Percentiles rank a stretch among this genome's conserved stretches.
Evolutionary conservation across 2,329 filamentous ascomycete genomes (phyloP).

Genomic region (Apiospora koreana): DNA sequence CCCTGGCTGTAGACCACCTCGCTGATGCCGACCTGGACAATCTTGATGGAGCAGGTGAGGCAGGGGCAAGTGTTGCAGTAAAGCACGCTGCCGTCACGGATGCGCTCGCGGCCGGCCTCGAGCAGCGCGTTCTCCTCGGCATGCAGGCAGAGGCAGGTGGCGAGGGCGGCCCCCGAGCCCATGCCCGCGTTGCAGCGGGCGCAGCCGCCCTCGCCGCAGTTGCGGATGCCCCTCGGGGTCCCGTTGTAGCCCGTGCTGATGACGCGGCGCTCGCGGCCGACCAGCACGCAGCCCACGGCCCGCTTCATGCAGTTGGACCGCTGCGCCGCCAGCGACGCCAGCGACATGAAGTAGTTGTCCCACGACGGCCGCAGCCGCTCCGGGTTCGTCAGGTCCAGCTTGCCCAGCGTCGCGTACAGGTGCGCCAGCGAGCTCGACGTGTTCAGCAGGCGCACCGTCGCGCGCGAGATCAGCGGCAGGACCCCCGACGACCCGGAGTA

Average conservation of each 20-base stretch:
- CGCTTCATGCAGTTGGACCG: slow-evolving; percentile 98
- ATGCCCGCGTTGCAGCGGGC: slow-evolving; percentile 78
- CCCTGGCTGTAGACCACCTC: slow-evolving; percentile 94
- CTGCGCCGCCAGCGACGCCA: slow-evolving; percentile 88
- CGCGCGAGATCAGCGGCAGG: slow-evolving; percentile 76
- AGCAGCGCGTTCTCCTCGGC: slow-evolving; percentile 96
- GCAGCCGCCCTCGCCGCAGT: slow-evolving; percentile 94
- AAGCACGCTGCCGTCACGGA: slow-evolving; percentile 77
- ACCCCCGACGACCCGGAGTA: slow-evolving; percentile 68
- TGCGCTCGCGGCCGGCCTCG: slow-evolving; percentile 89
- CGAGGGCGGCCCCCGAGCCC: slow-evolving; percentile 70
- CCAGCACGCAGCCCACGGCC: slow-evolving; percentile 90
- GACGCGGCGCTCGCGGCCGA: slow-evolving; percentile 77
- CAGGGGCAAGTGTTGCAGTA: slow-evolving; percentile 98
- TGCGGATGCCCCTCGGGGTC: slow-evolving; percentile 83
- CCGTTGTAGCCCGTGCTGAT: slow-evolving; percentile 97
- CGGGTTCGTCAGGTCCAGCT: slow-evolving; percentile 75
- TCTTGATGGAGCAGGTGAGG: slow-evolving; percentile 97
- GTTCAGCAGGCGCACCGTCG: slow-evolving; percentile 85
- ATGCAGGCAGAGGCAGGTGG: slow-evolving; percentile 94
- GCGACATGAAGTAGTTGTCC: slow-evolving; percentile 98
- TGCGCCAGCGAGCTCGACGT: slow-evolving; percentile 70
- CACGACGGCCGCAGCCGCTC: slow-evolving; percentile 84
- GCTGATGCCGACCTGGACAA: slow-evolving; percentile 90
- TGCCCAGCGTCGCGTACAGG: slow-evolving; percentile 71